Evolutionary conservation across 2,329 filamentous ascomycete species (phyloP), one percentile per base, ranked within the genome.

Genomic region (Byssochlamys sp.): DNA sequence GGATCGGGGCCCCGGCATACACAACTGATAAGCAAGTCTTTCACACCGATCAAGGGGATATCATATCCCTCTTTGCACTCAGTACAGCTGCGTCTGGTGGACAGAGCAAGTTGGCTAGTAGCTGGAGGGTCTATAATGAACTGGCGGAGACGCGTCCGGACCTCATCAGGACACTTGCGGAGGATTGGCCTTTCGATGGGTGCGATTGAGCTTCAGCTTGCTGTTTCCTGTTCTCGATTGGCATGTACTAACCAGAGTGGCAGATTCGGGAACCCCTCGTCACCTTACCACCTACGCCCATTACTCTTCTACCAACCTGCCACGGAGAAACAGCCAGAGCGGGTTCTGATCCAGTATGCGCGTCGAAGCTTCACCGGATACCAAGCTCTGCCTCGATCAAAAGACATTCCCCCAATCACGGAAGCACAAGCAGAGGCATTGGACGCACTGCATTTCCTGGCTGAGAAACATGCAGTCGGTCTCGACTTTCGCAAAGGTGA

Each of bases 311-410:
- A 83, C 64, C 80, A 83, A 53, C 77, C 80, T 0, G 75, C 76
- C 9, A 79, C 74, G 0, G 69, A 62, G 0, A 68, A 66, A 0
- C 65, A 67, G 0, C 80, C 82, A 0, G 79, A 86, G 63, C 76
- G 82, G 1, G 68, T 86, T 1, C 69, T 83, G 5, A 77, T 87
- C 29, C 83, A 86, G 60, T 87, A 86, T 61, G 81, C 80, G 0
- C 78, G 84, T 2, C 77, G 84, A 1, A 74, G 72, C 27, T 85
- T 86, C 61, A 83, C 82, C 0, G 79, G 78, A 2, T 80, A 74
- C 57, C 67, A 69, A 56, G 72, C 70, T 0, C 69, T 75, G 3
- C 77, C 76, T 0, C 71, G 78, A 19, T 76, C 73, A 0, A 54
- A 67, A 0, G 56, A 69, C 14, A 75, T 81, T 7, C 78, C 79